phyloP scores from a whole-genome alignment of 495 filamentous ascomycete genomes.

The Oleoguttula mirabilis region DNA sequence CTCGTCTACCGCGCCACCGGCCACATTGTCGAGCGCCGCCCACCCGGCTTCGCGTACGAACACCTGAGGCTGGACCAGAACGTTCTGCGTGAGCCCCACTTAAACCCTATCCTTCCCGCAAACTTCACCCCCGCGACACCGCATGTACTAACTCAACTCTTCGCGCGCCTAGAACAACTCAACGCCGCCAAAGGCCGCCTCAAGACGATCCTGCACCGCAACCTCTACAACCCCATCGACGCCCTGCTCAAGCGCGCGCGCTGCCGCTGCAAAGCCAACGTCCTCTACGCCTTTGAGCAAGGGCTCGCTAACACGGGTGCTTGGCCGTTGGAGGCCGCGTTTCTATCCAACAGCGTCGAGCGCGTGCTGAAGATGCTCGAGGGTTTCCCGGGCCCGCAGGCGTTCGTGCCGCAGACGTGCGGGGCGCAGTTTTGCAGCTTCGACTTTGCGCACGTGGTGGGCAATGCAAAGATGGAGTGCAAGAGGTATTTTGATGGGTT shows the following conservation, averaged over 20 bases:
- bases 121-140: background rate
- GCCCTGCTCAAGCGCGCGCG: background rate
- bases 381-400: background rate
- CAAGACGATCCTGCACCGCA: constrained; percentile 18
- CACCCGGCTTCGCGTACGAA: constrained; percentile 1
- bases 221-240: constrained; percentile 13
- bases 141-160: background rate
- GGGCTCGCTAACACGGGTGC: background rate
- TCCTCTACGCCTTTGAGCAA: constrained; percentile 10
- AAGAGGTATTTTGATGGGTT: constrained; percentile 15
- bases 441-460: constrained; percentile 5
- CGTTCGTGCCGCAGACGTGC: background rate
- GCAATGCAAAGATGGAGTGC: background rate
- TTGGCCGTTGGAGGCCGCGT: constrained; percentile 11
- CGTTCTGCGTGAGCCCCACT: constrained; percentile 12
- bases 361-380: background rate
- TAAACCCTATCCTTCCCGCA: background rate
- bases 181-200: constrained; percentile 27
- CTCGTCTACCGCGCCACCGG: constrained; percentile 14
- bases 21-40: constrained; percentile 4
- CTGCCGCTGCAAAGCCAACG: constrained; percentile 1
- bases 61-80: background rate
- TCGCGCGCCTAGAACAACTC: constrained; percentile 20
- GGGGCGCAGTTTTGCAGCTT: background rate
- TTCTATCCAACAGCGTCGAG: background rate